Percentiles rank a stretch among this genome's conserved stretches.
Evolutionary conservation across 768 basidiomycete species (phyloP).

Genomic region (Xerocomus potaroensis): DNA sequence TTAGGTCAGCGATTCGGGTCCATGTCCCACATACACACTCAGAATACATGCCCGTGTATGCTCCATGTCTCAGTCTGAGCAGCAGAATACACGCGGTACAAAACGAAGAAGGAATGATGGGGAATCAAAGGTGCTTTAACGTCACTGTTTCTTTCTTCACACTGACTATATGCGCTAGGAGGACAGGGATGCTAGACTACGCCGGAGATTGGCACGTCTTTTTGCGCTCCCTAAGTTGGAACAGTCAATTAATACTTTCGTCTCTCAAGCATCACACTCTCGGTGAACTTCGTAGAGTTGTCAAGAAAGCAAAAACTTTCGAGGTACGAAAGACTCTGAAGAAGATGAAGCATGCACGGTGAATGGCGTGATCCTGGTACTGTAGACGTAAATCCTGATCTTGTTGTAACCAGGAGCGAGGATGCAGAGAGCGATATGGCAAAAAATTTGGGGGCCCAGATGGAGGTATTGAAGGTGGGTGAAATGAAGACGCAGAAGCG

Average conservation of each 20-base stretch:
- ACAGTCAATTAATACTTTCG: constrained; percentile 6
- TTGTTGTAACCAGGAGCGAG: constrained; percentile 30
- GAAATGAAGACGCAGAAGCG: background rate
- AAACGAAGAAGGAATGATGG: constrained; percentile 45
- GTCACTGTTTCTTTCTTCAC: background rate
- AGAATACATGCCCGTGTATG: constrained; percentile 9
- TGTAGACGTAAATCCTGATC: background rate
- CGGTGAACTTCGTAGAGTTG: constrained; percentile 67
- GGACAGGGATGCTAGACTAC: constrained; percentile 41
- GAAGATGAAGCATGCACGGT: constrained; percentile 70
- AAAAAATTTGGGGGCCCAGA: constrained; percentile 52
- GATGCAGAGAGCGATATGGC: constrained; percentile 37
- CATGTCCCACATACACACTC: no score
- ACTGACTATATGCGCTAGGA: constrained; percentile 25
- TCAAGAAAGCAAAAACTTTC: constrained; percentile 77
- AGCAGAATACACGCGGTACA: constrained; percentile 17
- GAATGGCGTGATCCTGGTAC: constrained; percentile 10
- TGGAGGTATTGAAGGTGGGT: constrained; percentile 62
- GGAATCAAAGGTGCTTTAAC: constrained; percentile 26
- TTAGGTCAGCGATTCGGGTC: constrained; percentile 22
- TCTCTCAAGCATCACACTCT: constrained; percentile 64
- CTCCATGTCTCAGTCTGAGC: no score
- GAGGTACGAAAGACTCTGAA: constrained; percentile 84
- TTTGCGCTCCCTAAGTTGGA: constrained; percentile 7
- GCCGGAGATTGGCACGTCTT: constrained; percentile 53